Base-by-base conservation (phyloP, 495 filamentous ascomycete genomes). In the Aspergillus sclerotiicarbonarius region DNA sequence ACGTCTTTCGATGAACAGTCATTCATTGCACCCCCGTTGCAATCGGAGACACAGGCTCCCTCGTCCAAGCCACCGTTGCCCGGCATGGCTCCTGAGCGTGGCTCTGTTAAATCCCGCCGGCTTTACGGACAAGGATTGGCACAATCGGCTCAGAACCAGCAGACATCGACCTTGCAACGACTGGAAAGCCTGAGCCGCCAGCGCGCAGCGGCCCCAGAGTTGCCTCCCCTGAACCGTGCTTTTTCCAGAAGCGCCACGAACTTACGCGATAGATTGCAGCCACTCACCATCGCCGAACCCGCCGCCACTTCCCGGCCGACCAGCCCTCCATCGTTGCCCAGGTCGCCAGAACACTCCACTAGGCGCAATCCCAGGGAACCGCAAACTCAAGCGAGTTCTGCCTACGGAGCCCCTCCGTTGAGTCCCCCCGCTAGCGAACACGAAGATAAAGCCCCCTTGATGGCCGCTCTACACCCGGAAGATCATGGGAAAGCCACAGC, bases 401-500 rank as follows among this genome's bases (percentile, higher is more conserved):
- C 75, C 53, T 77, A 78, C 55, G 75, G 82, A 37, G 69, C 77
- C 3, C 87, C 88, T 37, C 88, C 90, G 3, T 67, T 90, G 20
- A 93, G 90, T 67, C 89, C 89, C 1, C 84, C 90, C 0, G 79
- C 83, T 9, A 90, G 86, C 65, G 88, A 92, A 55, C 76, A 78
- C 18, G 87, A 84, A 2, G 86, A 92, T 13, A 74, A 76, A 10
- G 62, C 75, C 0, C 69, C 82, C 0, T 71, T 87, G 13, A 69
- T 84, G 49, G 72, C 77, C 8, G 74, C 89, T 13, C 78, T 93
- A 9, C 84, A 90, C 57, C 87, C 90, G 0, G 87, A 86, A 59
- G 91, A 96, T 61, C 75, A 83, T 41, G 91, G 90, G 18, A 95
- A 95, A 70, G 90, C 92, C 12, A 95, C 92, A 0, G 90, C 90